Percentiles rank a stretch among this genome's conserved stretches.
Evolutionary conservation across 2,329 filamentous ascomycete species (phyloP).

Genomic region (Ceratocystis destructans): DNA sequence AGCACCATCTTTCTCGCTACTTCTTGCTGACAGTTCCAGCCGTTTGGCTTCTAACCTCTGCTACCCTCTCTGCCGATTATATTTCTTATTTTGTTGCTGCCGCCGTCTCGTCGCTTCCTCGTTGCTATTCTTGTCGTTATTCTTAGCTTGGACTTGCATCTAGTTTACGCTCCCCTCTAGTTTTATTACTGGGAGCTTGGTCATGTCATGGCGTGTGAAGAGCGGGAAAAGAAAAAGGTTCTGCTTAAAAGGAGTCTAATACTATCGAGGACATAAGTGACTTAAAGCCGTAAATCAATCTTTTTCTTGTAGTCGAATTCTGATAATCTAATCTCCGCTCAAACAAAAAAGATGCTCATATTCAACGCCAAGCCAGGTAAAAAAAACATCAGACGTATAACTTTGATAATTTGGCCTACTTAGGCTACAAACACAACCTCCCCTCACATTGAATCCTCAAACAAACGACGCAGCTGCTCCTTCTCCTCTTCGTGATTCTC

Average conservation of each 20-base stretch:
- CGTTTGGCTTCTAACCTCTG: no score
- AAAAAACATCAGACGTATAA: not conserved
- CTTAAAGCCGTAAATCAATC: not conserved
- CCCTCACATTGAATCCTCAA: slow-evolving; percentile 37
- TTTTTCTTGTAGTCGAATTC: not conserved
- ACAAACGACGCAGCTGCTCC: slow-evolving; percentile 55
- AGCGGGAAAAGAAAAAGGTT: not conserved
- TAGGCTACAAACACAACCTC: no score
- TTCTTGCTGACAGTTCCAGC: no score
- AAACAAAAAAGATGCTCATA: no score
- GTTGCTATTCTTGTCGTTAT: not conserved
- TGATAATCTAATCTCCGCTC: not conserved
- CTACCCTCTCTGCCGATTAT: no score
- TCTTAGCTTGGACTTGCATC: not conserved
- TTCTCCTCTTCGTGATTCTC: slow-evolving; percentile 52
- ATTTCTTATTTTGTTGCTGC: no score
- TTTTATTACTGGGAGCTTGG: not conserved
- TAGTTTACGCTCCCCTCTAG: not conserved
- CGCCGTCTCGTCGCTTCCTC: not conserved
- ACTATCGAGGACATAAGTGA: not conserved
- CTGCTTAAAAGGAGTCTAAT: not conserved
- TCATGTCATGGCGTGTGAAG: not conserved
- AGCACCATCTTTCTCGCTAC: no score
- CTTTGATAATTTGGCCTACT: no score
- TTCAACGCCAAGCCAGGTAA: not conserved